Base-by-base conservation (phyloP, 2,329 filamentous ascomycete genomes). In the Lecanoromycetidae sp. region DNA sequence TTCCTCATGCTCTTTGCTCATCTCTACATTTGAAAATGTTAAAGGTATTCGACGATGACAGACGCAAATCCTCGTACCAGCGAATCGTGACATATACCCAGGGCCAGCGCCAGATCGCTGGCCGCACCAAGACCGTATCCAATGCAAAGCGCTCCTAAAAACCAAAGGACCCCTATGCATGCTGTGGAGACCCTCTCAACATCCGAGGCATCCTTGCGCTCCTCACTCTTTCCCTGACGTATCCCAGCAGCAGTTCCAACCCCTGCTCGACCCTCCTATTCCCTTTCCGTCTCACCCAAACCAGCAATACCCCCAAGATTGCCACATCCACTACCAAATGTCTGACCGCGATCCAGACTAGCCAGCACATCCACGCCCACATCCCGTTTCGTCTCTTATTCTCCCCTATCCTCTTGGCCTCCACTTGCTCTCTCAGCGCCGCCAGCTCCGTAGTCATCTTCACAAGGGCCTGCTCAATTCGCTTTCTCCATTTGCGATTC, bases 391-490 rank as follows among this genome's bases (percentile, higher is more conserved):
- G 27, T 36, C 44, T 45, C 23, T 25, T 33, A 2, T 29, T 15
- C 5, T 37, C 41, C 4, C 38, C 43, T 22, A 43, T 19, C 10
- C 46, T 36, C 25, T 47, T 80, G 0, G 79, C 76, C 45, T 87
- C 82, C 55, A 96, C 82, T 61, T 96, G 88, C 65, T 98, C 91
- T 29, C 91, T 77, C 52, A 96, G 66, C 0, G 91, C 91, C 1
- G 91, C 88, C 26, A 98, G 79, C 65, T 98, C 91, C 13, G 87
- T 84, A 4, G 88, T 94, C 67, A 96, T 80, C 57, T 87, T 85
- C 47, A 90, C 85, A 48, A 96, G 72, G 19, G 87, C 85, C 35
- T 80, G 76, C 66, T 96, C 90, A 52, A 96, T 82, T 56, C 84
- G 80, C 50, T 77, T 80, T 43, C 84, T 80, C 86, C 87, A 94